phyloP scores from a whole-genome alignment of 2,329 filamentous ascomycete genomes.

The Beauveria sp. region DNA sequence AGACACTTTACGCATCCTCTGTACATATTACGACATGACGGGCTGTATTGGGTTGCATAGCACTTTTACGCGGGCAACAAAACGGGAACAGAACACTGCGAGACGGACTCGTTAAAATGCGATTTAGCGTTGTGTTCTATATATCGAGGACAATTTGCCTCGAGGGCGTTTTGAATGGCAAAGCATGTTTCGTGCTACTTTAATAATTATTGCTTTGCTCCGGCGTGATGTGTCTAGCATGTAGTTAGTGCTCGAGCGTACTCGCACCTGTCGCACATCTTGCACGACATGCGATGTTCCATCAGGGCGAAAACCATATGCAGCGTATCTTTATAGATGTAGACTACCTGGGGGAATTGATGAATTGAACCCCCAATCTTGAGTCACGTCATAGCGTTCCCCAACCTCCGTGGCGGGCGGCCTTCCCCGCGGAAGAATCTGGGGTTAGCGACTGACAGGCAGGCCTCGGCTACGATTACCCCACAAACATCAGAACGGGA shows the following conservation, averaged over 20 bases:
- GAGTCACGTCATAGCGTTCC: not conserved
- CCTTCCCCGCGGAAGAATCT: conserved; percentile 1
- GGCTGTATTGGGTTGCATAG: not conserved
- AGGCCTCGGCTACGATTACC: conserved; percentile 4
- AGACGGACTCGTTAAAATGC: not conserved
- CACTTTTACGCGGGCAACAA: not conserved
- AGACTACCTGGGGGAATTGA: not conserved
- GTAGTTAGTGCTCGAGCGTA: too few relatives aligned
- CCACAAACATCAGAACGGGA: not conserved
- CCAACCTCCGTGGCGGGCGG: not conserved
- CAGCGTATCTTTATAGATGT: not conserved
- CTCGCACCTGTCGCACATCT: too few relatives aligned
- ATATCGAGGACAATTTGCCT: not conserved
- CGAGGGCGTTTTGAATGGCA: not conserved
- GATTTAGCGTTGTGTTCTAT: conserved; percentile 5
- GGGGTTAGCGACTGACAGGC: not conserved
- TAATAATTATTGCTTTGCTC: not conserved
- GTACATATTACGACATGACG: not conserved
- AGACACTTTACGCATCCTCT: not conserved
- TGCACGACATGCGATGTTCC: too few relatives aligned
- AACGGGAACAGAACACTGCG: not conserved
- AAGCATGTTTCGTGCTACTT: not conserved
- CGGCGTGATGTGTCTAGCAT: not conserved
- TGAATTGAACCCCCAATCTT: not conserved
- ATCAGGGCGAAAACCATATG: not conserved